Evolutionary conservation across 345 rosid genomes (phyloP), one percentile per base, ranked within the genome.

Genomic region (Eucalyptus pumila): DNA sequence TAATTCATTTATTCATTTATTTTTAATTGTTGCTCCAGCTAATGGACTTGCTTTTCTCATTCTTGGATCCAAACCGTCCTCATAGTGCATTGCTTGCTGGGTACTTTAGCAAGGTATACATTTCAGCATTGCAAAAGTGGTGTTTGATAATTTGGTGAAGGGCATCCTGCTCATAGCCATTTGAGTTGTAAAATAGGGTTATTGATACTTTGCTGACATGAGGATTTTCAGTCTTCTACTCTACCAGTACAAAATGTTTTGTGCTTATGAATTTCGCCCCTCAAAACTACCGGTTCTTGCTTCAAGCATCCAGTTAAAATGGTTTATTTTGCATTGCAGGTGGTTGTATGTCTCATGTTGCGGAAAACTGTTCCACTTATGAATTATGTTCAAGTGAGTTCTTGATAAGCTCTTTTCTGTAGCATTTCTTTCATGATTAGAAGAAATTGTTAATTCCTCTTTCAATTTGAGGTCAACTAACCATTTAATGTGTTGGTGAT

Each of bases 51-150:
- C 98, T 98, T 88, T 97, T 98, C 94, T 95, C 98, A 91, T 97
- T 96, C 93, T 93, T 98, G 95, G 95, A 96, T 92, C 97, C 98
- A 81, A 94, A 94, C 88, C 97, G 96, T 91, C 91, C 94, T 90
- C 99, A 97, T 90, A 95, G 98, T 93, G 95, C 99, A 50, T 91
- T 96, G 91, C 93, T 96, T 87, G 99, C 99, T 65, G 99, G 99
- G 86, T 98, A 98, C 93, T 98, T 98, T 92, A 96, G 99, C 94
- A 98, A 98, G 97, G 99, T 98, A 86, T 89, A 85, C 87, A 88
- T 86, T 62, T 88, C 86, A 67, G 62, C 13, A 44, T 26, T 60
- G 45, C 14, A 81, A n/a, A 87, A 69, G n/a, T 86, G 37, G 34
- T 27, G 21, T 56, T 87, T 32, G 40, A 65, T 76, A 23, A 42